These are phyloP conservation scores for Fusarium multiceps DNA, from an alignment of 2,329 filamentous ascomycete species.

Conservation along the genomic window DNA sequence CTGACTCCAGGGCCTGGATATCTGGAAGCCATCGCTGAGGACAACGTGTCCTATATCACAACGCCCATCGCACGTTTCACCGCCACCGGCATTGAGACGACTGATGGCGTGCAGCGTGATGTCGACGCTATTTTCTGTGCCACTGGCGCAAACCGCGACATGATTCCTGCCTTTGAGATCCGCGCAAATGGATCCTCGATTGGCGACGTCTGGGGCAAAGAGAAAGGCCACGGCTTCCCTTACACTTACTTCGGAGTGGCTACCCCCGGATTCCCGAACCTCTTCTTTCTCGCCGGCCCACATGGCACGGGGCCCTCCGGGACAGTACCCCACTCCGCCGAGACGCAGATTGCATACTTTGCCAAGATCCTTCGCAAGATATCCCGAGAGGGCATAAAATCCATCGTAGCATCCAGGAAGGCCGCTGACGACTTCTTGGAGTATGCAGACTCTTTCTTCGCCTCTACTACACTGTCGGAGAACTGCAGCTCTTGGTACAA, in stretches of 20 bases:
- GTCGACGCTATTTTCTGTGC: not conserved
- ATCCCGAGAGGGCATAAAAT: not conserved
- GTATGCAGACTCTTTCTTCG: not conserved
- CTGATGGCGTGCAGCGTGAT: not conserved
- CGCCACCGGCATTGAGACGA: not conserved
- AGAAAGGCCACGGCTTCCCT: not conserved
- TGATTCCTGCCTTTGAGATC: not conserved
- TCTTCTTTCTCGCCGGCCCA: not conserved
- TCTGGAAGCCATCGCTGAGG: slow-evolving; percentile 69
- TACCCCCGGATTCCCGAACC: not conserved
- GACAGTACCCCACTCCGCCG: not conserved
- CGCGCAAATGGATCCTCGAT: not conserved
- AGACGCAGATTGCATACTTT: not conserved
- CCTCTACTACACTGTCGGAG: not conserved
- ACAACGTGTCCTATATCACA: slow-evolving; percentile 68
- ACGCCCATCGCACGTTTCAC: not conserved
- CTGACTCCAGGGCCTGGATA: slow-evolving; percentile 74
- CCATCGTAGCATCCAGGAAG: not conserved
- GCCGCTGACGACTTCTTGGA: not conserved
- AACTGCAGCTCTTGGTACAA: slow-evolving; percentile 3
- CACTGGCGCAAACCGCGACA: not conserved
- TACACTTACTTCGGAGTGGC: not conserved
- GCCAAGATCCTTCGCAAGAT: not conserved
- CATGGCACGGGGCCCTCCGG: not conserved
- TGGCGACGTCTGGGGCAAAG: not conserved